A percentile compares a stretch with the other conserved stretches of the same genome.
Conservation (phyloP, 305 asterid species). For the Fraxinus angustifolia region DNA sequence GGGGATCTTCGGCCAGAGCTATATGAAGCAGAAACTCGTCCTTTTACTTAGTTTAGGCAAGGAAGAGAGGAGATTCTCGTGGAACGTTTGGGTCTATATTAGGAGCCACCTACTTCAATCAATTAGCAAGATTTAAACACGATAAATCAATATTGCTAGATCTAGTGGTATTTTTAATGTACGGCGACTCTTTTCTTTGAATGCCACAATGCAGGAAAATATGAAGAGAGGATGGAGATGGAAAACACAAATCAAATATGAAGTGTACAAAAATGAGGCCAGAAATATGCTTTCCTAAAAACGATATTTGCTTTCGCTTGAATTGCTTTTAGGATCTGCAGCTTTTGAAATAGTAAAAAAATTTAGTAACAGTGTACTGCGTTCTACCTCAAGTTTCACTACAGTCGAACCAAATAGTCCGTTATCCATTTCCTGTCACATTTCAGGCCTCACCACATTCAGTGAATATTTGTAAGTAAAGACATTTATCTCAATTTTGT, state of each 20-base stretch:
- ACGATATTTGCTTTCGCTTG: not conserved
- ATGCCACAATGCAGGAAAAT: not conserved
- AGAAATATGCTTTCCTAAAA: not conserved
- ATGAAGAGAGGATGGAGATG: not conserved
- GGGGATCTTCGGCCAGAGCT: not conserved
- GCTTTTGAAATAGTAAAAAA: slow-evolving; percentile 10
- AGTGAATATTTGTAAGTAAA: not conserved
- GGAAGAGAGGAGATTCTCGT: not conserved
- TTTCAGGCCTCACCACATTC: not conserved
- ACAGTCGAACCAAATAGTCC: not conserved
- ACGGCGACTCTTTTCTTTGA: not conserved
- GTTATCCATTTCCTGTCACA: not conserved
- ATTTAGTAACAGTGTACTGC: not conserved
- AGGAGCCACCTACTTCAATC: not conserved
- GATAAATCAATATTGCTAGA: not conserved
- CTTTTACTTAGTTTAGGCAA: not conserved
- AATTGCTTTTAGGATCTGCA: slow-evolving; percentile 58
- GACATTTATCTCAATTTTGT: not conserved
- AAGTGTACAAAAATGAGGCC: not conserved
- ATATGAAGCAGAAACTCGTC: not conserved
- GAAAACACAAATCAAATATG: not conserved
- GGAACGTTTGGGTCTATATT: not conserved
- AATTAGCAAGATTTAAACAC: not conserved
- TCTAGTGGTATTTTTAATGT: not conserved
- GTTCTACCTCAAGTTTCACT: not conserved